Percentiles rank a stretch among this genome's conserved stretches.
phyloP scores from a whole-genome alignment of 2,329 filamentous ascomycete genomes.

The Moelleriella libera region DNA sequence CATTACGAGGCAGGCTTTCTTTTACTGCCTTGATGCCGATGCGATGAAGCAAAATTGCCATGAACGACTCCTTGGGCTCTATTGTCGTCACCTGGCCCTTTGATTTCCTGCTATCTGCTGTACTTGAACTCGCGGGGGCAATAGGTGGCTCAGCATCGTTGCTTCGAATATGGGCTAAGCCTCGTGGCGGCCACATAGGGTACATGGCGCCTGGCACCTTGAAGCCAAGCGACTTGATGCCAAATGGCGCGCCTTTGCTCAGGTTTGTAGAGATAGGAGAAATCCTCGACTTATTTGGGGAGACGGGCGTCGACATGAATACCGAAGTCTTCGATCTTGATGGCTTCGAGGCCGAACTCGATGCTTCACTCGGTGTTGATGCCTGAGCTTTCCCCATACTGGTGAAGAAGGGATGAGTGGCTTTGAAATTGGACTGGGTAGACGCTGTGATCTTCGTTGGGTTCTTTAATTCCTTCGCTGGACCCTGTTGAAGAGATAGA shows the following conservation, averaged over 20 bases:
- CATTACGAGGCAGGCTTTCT: slow-evolving; percentile 13
- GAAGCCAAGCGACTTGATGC: slow-evolving; percentile 27
- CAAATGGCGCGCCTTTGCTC: slow-evolving; percentile 23
- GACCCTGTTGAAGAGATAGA: slow-evolving; percentile 6
- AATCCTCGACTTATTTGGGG: slow-evolving; percentile 27
- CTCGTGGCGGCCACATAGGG: slow-evolving; percentile 58
- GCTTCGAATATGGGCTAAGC: slow-evolving; percentile 49
- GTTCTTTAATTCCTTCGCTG: background rate
- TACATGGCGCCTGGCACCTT: slow-evolving; percentile 54
- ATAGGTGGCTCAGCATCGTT: slow-evolving; percentile 2
- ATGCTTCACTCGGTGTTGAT: slow-evolving; percentile 9
- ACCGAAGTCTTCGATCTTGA: slow-evolving; percentile 22
- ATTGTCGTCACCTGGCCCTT: slow-evolving; percentile 33
- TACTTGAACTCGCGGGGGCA: background rate
- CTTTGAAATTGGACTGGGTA: slow-evolving; percentile 12
- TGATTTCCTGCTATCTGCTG: slow-evolving; percentile 23
- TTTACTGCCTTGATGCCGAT: slow-evolving; percentile 15
- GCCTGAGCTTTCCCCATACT: slow-evolving; percentile 16
- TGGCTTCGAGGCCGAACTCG: slow-evolving; percentile 9
- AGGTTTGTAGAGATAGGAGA: slow-evolving; percentile 14
- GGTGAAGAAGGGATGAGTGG: slow-evolving; percentile 28
- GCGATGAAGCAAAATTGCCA: slow-evolving; percentile 14
- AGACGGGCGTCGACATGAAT: slow-evolving; percentile 39
- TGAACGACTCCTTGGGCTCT: slow-evolving; percentile 25
- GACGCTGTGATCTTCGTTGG: slow-evolving; percentile 4